These are phyloP conservation scores for Polygonum aviculare DNA, from an alignment of 148 eudicot species.

Conservation along the genomic window DNA sequence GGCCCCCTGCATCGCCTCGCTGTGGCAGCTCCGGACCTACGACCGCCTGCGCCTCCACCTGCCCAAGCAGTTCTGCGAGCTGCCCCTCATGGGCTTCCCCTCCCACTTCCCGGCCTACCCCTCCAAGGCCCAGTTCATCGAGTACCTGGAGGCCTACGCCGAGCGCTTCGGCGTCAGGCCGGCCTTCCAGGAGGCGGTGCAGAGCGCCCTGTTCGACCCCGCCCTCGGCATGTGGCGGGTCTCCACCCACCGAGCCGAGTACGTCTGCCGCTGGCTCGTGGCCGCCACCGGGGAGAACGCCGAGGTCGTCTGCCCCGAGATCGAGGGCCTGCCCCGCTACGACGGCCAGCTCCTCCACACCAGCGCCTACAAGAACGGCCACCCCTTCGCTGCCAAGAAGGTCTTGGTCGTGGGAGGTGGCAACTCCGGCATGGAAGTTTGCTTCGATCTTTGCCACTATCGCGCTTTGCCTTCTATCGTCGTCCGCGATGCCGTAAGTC, in stretches of 20 bases:
- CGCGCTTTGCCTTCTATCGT: constrained; percentile 67
- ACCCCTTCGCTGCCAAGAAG: constrained; percentile 40
- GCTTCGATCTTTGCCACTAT: constrained; percentile 73
- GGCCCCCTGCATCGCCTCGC: constrained; percentile 48
- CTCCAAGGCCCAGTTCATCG: constrained; percentile 39
- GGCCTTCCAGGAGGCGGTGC: constrained; percentile 31
- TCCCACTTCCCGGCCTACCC: constrained; percentile 50
- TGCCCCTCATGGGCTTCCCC: constrained; percentile 59
- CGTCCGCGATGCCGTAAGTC: constrained; percentile 70
- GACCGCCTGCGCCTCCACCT: constrained; percentile 56
- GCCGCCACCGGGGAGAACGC: constrained; percentile 96
- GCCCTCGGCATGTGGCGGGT: constrained; percentile 53
- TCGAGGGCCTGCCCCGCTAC: constrained; percentile 47
- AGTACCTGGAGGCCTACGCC: constrained; percentile 46
- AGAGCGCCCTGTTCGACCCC: constrained; percentile 35
- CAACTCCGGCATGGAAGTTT: constrained; percentile 88
- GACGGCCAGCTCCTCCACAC: constrained; percentile 49
- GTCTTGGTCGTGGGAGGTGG: constrained; percentile 89
- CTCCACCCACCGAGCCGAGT: constrained; percentile 24
- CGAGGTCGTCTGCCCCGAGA: constrained; percentile 54
- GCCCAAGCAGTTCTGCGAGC: constrained; percentile 57
- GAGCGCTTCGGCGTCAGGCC: constrained; percentile 34
- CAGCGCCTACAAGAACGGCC: constrained; percentile 56
- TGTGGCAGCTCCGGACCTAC: constrained; percentile 63
- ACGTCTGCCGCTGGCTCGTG: constrained; percentile 53